Evolutionary conservation across 1,284 basidiomycete species (phyloP).

Genomic region (Coniophora puteana): DNA sequence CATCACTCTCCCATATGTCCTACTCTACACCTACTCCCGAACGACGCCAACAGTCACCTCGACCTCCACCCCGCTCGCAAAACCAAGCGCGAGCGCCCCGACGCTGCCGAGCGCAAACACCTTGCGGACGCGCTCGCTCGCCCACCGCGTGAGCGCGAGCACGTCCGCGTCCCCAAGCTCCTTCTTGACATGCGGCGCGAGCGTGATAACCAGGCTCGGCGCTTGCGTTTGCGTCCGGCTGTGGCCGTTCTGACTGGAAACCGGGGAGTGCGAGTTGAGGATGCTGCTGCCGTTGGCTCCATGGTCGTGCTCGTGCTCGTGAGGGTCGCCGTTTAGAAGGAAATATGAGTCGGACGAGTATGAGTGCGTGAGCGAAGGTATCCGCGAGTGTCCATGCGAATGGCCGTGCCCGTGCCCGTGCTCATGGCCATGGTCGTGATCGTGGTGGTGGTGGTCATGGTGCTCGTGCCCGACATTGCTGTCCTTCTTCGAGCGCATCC

Average conservation of each 20-base stretch:
- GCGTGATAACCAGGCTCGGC: slow-evolving; percentile 70
- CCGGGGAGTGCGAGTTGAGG: not conserved
- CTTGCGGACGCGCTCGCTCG: slow-evolving; percentile 57
- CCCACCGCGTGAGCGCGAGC: slow-evolving; percentile 68
- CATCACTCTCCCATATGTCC: not conserved
- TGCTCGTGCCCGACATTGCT: slow-evolving; percentile 14
- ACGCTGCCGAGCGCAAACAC: slow-evolving; percentile 31
- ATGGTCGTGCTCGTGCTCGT: slow-evolving; percentile 6
- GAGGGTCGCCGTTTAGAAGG: not conserved
- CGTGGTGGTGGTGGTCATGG: slow-evolving; percentile 1
- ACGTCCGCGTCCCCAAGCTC: slow-evolving; percentile 74
- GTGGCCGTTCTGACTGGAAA: slow-evolving; percentile 8
- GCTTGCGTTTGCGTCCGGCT: slow-evolving; percentile 14
- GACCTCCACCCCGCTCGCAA: slow-evolving; percentile 28
- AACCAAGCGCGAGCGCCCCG: slow-evolving; percentile 24
- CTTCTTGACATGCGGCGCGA: slow-evolving; percentile 72
- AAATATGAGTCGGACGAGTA: slow-evolving; percentile 3
- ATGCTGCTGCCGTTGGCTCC: slow-evolving; percentile 12
- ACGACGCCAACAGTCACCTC: slow-evolving; percentile 51
- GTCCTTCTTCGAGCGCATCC: slow-evolving; percentile 10
- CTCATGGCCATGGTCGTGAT: slow-evolving; percentile 4
- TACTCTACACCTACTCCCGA: slow-evolving; percentile 25
- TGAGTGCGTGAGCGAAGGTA: not conserved
- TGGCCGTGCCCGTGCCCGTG: too few species aligned
- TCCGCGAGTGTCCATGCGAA: not conserved